phyloP scores from a whole-genome alignment of 108 stramenopile species.

The Mediolabrus comicus region DNA sequence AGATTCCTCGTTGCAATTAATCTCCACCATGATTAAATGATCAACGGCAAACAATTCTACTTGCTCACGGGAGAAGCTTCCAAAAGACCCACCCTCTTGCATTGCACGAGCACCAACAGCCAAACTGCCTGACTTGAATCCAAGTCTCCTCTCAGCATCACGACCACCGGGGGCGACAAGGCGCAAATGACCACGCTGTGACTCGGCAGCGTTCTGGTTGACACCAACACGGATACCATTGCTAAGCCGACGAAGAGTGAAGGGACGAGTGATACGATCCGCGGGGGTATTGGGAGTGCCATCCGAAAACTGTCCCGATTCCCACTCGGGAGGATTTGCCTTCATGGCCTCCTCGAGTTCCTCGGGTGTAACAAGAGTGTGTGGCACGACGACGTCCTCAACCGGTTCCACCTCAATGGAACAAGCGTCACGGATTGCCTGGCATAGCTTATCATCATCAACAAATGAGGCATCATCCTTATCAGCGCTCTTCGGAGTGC shows the following conservation, averaged over 20 bases:
- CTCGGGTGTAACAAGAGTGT: slow-evolving; percentile 73
- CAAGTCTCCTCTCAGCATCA: slow-evolving; percentile 82
- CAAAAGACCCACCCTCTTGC: slow-evolving; percentile 98
- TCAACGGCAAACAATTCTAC: slow-evolving; percentile 98
- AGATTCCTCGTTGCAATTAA: slow-evolving; percentile 93
- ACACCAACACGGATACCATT: slow-evolving; percentile 88
- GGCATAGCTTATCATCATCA: slow-evolving; percentile 70
- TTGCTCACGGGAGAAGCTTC: slow-evolving; percentile 92
- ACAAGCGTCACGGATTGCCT: slow-evolving; percentile 80
- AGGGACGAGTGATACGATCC: slow-evolving; percentile 82
- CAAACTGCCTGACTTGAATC: slow-evolving; percentile 78
- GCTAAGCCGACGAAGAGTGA: slow-evolving; percentile 78
- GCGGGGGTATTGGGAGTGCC: slow-evolving; percentile 89
- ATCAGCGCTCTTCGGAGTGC: slow-evolving; percentile 70
- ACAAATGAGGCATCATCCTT: slow-evolving; percentile 50
- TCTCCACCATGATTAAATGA: slow-evolving; percentile 96
- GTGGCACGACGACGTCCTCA: slow-evolving; percentile 85
- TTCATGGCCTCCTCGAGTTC: slow-evolving; percentile 64
- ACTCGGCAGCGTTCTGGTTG: slow-evolving; percentile 79
- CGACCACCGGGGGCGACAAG: slow-evolving; percentile 92
- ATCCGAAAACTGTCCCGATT: slow-evolving; percentile 74
- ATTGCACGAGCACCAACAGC: slow-evolving; percentile 95
- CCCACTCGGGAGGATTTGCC: slow-evolving; percentile 71
- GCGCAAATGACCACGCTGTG: slow-evolving; percentile 90
- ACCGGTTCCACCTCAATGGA: slow-evolving; percentile 78